These are phyloP conservation scores for Friedmanniomyces simplex DNA, from an alignment of 495 filamentous ascomycete species.

Conservation along the genomic window DNA sequence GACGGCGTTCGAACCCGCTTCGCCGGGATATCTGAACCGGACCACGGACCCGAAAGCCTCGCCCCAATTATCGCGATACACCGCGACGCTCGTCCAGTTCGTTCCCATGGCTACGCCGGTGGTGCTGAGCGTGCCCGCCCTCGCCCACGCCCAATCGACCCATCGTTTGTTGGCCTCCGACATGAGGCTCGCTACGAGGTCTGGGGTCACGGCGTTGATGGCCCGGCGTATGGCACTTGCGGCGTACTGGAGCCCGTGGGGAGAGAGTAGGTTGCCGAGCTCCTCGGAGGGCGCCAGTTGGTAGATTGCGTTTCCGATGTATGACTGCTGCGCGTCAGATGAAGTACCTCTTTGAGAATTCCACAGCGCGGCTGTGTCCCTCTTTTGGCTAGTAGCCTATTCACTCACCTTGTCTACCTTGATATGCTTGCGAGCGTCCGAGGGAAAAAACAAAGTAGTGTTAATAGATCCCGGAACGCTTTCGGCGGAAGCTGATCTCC, in stretches of 20 bases:
- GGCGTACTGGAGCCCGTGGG: neutral
- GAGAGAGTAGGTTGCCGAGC: neutral
- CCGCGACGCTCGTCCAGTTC: conserved; percentile 1
- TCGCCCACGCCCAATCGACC: neutral
- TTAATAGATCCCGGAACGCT: neutral
- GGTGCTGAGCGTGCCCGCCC: neutral
- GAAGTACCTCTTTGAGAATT: neutral
- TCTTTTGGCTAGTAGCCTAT: too few species aligned
- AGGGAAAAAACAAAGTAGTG: neutral
- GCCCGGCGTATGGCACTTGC: neutral
- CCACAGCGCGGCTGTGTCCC: too few species aligned
- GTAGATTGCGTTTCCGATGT: conserved; percentile 3
- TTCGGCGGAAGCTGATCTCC: neutral
- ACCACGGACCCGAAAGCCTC: conserved; percentile 1
- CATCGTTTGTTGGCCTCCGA: neutral
- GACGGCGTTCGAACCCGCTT: neutral
- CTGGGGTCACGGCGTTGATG: neutral
- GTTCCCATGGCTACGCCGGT: neutral
- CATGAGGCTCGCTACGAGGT: neutral
- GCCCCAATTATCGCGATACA: conserved; percentile 2
- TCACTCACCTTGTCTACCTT: too few species aligned
- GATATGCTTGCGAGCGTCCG: neutral
- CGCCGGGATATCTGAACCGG: conserved; percentile 1
- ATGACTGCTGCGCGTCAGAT: neutral
- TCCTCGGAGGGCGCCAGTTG: neutral